phyloP scores from a whole-genome alignment of 305 asterid genomes.

The Fraxinus nigra region DNA sequence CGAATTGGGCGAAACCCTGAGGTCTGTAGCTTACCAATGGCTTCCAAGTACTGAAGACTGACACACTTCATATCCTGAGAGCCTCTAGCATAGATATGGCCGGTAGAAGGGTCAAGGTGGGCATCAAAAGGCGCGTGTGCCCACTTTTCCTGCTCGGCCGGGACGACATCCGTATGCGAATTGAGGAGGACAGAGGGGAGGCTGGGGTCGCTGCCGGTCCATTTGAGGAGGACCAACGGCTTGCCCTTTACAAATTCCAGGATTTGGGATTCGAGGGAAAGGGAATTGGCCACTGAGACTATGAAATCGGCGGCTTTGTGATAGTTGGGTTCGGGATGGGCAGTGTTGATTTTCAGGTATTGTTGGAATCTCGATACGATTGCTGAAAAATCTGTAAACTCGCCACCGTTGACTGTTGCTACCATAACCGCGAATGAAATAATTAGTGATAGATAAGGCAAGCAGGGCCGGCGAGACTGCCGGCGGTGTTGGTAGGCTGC shows the following conservation, averaged over 20 bases:
- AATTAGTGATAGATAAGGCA: slow-evolving; percentile 15
- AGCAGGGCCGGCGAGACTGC: background rate
- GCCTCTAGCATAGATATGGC: slow-evolving; percentile 85
- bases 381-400: slow-evolving; percentile 31
- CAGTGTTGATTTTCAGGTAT: slow-evolving; percentile 76
- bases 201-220: slow-evolving; percentile 65
- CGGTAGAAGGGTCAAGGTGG: slow-evolving; percentile 54
- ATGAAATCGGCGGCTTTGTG: slow-evolving; percentile 67
- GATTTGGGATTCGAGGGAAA: slow-evolving; percentile 52
- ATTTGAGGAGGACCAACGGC: slow-evolving; percentile 71
- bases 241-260: slow-evolving; percentile 65
- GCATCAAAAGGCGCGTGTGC: slow-evolving; percentile 74
- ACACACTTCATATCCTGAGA: slow-evolving; percentile 99
- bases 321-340: slow-evolving; percentile 85
- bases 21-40: slow-evolving; percentile 65
- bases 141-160: slow-evolving; percentile 85
- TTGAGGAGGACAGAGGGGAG: slow-evolving; percentile 85
- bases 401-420: slow-evolving; percentile 15
- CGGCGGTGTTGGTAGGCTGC: background rate
- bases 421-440: slow-evolving; percentile 21
- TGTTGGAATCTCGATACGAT: slow-evolving; percentile 76
- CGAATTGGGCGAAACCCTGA: slow-evolving; percentile 69
- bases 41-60: slow-evolving; percentile 85
- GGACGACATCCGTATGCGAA: slow-evolving; percentile 98
- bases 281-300: slow-evolving; percentile 60